phyloP scores from a whole-genome alignment of 2,329 filamentous ascomycete genomes.

The Diaporthe vexans region DNA sequence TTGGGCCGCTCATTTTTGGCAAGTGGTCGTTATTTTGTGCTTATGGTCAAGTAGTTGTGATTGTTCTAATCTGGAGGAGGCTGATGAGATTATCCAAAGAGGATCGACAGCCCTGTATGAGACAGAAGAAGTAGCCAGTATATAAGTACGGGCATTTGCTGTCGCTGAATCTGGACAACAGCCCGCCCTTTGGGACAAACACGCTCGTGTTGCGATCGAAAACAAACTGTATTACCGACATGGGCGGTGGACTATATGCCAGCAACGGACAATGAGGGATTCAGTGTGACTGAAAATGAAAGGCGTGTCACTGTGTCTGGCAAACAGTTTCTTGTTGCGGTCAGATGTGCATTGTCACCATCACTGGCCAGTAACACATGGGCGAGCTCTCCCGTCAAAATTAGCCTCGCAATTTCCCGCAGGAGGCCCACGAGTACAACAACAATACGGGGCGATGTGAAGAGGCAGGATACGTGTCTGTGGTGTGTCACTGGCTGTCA shows the following conservation, averaged over 20 bases:
- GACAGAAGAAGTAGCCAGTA: background rate
- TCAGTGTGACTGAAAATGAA: background rate
- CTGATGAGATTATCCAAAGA: too few relatives aligned
- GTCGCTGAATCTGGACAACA: background rate
- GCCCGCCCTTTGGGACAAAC: background rate
- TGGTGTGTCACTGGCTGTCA: background rate
- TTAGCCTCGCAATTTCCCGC: background rate
- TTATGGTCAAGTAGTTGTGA: too few relatives aligned
- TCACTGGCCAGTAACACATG: background rate
- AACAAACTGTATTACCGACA: background rate
- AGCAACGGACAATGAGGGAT: background rate
- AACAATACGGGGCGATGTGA: background rate
- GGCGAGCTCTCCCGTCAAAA: background rate
- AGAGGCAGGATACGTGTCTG: background rate
- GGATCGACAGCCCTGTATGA: too few relatives aligned
- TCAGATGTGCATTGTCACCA: background rate
- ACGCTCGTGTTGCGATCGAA: background rate
- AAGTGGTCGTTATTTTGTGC: background rate
- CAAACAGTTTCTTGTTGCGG: background rate
- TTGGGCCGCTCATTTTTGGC: slow-evolving; percentile 22
- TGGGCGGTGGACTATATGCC: background rate
- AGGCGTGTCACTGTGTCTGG: background rate
- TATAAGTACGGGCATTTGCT: background rate
- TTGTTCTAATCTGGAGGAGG: background rate
- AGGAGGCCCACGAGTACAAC: background rate